Conservation (phyloP, 768 basidiomycete species). For the Suillus variegatus region DNA sequence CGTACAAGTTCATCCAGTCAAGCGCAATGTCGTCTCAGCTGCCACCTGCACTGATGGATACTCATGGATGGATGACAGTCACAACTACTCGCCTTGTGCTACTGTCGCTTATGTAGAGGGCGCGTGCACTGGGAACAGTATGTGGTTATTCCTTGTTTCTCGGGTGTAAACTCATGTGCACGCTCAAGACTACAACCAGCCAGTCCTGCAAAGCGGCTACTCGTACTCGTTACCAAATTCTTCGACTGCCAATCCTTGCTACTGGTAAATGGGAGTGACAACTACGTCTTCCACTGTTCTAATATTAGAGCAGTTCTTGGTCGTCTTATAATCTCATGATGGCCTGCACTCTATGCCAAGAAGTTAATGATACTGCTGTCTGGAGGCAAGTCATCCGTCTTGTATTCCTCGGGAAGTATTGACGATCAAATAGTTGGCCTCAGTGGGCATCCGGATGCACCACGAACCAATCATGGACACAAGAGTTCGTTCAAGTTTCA, state of each 20-base stretch:
- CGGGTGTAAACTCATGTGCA: not conserved
- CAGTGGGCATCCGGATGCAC: conserved; percentile 5
- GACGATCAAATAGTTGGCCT: conserved; percentile 22
- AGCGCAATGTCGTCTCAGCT: conserved; percentile 13
- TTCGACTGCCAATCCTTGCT: conserved; percentile 26
- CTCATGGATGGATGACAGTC: conserved; percentile 27
- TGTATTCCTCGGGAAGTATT: not conserved
- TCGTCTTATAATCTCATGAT: conserved; percentile 55
- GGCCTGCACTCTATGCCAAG: conserved; percentile 54
- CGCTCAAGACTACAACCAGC: conserved; percentile 26
- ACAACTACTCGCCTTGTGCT: conserved; percentile 20
- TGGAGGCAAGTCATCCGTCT: conserved; percentile 30
- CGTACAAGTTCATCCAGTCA: conserved; percentile 13
- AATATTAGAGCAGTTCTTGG: conserved; percentile 45
- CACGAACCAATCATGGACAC: not conserved
- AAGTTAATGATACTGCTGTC: conserved; percentile 17
- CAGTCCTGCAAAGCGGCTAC: conserved; percentile 17
- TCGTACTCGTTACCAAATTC: conserved; percentile 25
- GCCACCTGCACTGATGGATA: conserved; percentile 20
- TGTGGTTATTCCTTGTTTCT: conserved; percentile 5
- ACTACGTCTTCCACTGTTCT: not conserved
- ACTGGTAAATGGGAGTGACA: conserved; percentile 22
- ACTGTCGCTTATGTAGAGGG: conserved; percentile 31
- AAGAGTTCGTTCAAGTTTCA: not conserved
- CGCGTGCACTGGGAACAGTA: conserved; percentile 28